Evolutionary conservation across 768 basidiomycete species (phyloP), one percentile per base, ranked within the genome.

Genomic region (Lentinula sp.): DNA sequence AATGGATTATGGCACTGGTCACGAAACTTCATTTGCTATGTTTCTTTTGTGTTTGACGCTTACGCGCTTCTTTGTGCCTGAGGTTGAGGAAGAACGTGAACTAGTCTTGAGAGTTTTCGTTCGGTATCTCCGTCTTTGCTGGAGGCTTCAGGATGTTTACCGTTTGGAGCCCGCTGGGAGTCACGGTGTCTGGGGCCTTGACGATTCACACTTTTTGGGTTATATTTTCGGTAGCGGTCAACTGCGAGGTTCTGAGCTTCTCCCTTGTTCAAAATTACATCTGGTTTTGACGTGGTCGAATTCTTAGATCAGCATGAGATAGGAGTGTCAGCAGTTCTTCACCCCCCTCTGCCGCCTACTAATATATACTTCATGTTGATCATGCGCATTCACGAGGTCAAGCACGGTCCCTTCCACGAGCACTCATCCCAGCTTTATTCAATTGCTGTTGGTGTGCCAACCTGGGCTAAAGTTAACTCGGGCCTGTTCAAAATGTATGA

Each of bases 151-250:
- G 70, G 91, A 94, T 64, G 82, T 84, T 35, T 99, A 98, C 71
- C 84, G 80, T 53, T 84, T 99, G 9, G 96, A 98, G 72, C 95
- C 95, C 5, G 97, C 97, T 2, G 97, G 97, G 7, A 95, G 92
- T 64, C 95, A 98, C 70, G 97, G 97, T 4, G 96, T 98, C 0
- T 99, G 96, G 97, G 97, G 95, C 1, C 75, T 98, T 40, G 95
- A 98, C 68, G 95, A 97, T 70, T 96, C 89, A 58, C 82, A 80
- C 56, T 95, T 96, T 73, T 80, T 98, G 48, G 86, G 89, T 3
- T 97, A 96, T 68, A 81, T 95, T 9, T 94, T 95, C 69, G 95
- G 95, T 9, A 93, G 93, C 64, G 93, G 85, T 2, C 92, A 98
- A 74, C 80, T 98, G 40, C 80, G 87, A 83, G 89, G 91, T 84